Evolutionary conservation across 768 basidiomycete genomes (phyloP).

Genomic region (Calocybe gangraenosa): DNA sequence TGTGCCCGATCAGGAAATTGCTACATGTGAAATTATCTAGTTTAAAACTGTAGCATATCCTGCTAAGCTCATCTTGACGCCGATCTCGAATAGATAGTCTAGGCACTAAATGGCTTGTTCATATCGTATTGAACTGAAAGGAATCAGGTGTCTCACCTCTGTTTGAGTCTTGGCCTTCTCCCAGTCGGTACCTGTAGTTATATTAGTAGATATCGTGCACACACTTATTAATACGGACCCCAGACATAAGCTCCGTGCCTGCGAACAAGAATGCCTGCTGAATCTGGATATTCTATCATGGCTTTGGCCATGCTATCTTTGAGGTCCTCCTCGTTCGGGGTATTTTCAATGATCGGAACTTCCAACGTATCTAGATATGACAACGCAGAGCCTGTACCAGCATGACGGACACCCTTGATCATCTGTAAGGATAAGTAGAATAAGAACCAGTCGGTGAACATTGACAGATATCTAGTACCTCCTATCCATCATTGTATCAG

Average conservation of each 20-base stretch:
- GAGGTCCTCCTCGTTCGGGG: constrained; percentile 85
- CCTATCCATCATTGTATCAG: constrained; percentile 25
- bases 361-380: constrained; percentile 84
- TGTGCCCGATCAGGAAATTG: not conserved
- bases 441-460: not conserved
- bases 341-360: constrained; percentile 89
- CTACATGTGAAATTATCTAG: constrained; percentile 3
- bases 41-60: constrained; percentile 48
- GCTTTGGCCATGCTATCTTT: constrained; percentile 86
- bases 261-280: constrained; percentile 73
- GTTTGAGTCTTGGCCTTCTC: constrained; percentile 88
- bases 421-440: constrained; percentile 44
- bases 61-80: constrained; percentile 74
- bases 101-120: constrained; percentile 54
- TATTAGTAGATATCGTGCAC: not conserved
- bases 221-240: constrained; percentile 42
- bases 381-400: constrained; percentile 70
- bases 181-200: constrained; percentile 59
- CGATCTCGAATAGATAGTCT: constrained; percentile 88
- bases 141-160: constrained; percentile 43
- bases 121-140: not conserved
- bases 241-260: constrained; percentile 84
- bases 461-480: constrained; percentile 26
- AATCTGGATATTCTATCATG: constrained; percentile 75
- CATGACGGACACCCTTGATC: constrained; percentile 85